Percentiles rank a stretch among this genome's conserved stretches.
Conservation (phyloP, 2,329 filamentous ascomycete species). For the Fusarium ambrosium region DNA sequence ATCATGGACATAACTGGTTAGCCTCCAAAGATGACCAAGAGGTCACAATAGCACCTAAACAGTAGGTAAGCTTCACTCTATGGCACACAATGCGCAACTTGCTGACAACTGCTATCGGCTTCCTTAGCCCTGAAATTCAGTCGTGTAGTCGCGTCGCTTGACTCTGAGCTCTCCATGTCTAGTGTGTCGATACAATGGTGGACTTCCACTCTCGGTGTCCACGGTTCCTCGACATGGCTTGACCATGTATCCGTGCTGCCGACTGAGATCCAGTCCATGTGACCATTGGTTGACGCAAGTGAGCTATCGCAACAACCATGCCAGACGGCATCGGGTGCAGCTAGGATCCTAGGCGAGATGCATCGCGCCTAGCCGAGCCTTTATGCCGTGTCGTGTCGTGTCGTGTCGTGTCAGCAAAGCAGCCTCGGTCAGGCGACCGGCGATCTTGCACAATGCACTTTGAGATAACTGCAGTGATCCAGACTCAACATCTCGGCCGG, state of each 20-base stretch:
- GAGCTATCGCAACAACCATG: not conserved
- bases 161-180: not conserved
- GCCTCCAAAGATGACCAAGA: not conserved
- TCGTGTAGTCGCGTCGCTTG: not conserved
- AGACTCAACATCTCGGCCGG: not conserved
- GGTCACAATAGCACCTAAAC: not conserved
- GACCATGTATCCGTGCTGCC: not conserved
- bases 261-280: not conserved
- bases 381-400: conserved; percentile 16
- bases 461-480: conserved; percentile 9
- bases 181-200: not conserved
- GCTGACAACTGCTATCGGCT: not conserved
- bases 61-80: not conserved
- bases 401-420: conserved; percentile 17
- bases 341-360: not conserved
- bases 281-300: not conserved
- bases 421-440: conserved; percentile 30
- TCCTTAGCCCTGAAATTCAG: not conserved
- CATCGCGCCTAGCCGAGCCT: conserved; percentile 4
- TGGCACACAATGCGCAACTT: not conserved
- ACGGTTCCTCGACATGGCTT: not conserved
- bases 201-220: not conserved
- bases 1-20: not conserved
- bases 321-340: not conserved
- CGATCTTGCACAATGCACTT: conserved; percentile 21